Base-by-base conservation (phyloP, 352 stramenopile genomes). In the Phytophthora sp. region DNA sequence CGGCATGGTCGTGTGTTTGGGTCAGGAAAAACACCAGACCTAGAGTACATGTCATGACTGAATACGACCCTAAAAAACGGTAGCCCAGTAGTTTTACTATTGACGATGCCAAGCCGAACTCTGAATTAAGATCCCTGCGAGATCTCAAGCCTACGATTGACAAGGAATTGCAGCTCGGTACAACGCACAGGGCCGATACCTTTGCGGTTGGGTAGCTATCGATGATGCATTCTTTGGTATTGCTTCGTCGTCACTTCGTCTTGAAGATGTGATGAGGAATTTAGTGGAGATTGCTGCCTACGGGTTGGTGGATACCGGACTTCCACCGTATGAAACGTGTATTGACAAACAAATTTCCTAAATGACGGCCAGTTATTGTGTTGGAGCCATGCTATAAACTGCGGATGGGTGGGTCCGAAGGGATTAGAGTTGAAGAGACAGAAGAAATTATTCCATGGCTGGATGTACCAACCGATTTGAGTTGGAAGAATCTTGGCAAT, bases 381-480 rank as follows among this genome's bases (percentile, higher is more conserved):
- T 53, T 63, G 39, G 65, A 73, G n/a, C 58, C 65, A 21, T 73
- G 61, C 52, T 69, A 65, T 53, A 73, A 73, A 27, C 53, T 68
- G n/a, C 27, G 65, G 18, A 44, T 63, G 13, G 58, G 69, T 33
- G 39, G 62, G 45, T 60, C 65, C 0, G 65, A 62, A 29, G 65
- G 57, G 1, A 60, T 73, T 47, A 51, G 65, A 18, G 53, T 73
- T 0, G 65, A 73, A 7, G n/a, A 68, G 11, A 23, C 65, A 15
- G 33, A 33, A 13, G 65, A 73, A 29, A 42, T 69, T 11, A 56
- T 55, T 4, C 23, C 23, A 26, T 73, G 64, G 64, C 53, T 16
- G 24, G 45, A 63, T 8, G 57, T 52, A 8, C 64, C 64, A 4
- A 68, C 36, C n/a, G 20, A 67, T n/a, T 21, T 73, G 27, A 16